These are phyloP conservation scores for Halenospora varia DNA, from an alignment of 495 filamentous ascomycete species.

Conservation along the genomic window DNA sequence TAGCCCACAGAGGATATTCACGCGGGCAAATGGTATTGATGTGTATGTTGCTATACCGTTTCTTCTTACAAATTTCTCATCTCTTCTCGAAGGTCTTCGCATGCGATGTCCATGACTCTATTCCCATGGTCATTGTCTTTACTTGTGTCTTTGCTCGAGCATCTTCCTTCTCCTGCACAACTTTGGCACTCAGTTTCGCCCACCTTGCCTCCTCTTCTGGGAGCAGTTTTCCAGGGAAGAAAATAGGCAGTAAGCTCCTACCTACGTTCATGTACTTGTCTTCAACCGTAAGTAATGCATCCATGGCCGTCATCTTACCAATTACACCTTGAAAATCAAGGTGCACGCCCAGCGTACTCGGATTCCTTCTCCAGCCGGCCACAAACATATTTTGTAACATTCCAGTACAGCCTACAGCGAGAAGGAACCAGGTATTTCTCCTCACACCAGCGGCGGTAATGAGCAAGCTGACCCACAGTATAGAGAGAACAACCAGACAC, in stretches of 20 bases:
- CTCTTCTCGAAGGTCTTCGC: neutral
- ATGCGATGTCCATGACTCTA: neutral
- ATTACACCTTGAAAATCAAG: neutral
- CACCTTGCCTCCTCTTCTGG: neutral
- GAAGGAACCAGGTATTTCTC: conserved; percentile 18
- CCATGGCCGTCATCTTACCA: neutral
- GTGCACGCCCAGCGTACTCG: neutral
- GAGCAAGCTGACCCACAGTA: conserved; percentile 38
- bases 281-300: neutral
- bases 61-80: neutral
- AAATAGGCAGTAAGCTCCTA: conserved; percentile 1
- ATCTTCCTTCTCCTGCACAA: neutral
- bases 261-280: neutral
- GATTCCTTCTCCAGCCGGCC: conserved; percentile 24
- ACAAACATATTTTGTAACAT: conserved; percentile 43
- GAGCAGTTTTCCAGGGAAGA: neutral
- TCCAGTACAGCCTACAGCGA: conserved; percentile 28
- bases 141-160: neutral
- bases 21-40: no score
- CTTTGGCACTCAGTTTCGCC: neutral
- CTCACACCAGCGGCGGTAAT: conserved; percentile 33
- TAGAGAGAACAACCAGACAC: conserved; percentile 19
- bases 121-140: neutral
- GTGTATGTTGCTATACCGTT: neutral
- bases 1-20: no score